Base-by-base conservation (phyloP, 805 yeast genomes). In the Priceomyces fermenticarens region DNA sequence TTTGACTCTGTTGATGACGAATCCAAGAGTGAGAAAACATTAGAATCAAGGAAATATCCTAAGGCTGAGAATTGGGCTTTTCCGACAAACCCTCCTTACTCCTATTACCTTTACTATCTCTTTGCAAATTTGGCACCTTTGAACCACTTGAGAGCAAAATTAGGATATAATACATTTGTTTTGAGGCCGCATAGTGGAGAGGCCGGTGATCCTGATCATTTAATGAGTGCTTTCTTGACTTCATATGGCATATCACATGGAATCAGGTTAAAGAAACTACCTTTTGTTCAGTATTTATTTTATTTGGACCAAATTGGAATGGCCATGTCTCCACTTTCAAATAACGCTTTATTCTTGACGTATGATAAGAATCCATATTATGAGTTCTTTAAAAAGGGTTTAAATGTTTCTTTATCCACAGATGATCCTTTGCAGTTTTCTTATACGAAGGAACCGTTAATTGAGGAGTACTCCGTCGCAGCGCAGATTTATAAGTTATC, bases 141-240 rank as follows among this genome's bases (percentile, higher is more conserved):
- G 61, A 93, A 93, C 58, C 81, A 83, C 48, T 85, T 91, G 80
- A 79, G 99, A 65, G 67, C 73, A 27, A 73, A 70, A 43, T 75
- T 90, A 43, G 85, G 86, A 0, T 85, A 80, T 64, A 90, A 86
- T 60, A 90, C 97, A 0, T 83, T 93, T 64, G 95, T 88, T n/a
- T 70, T 93, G 53, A 78, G 99, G 55, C 99, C 99, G 3, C 99
- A 93, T 63, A 88, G 96, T 52, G 99, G 99, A 48, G 99, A 93
- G 65, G 99, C 99, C n/a, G 99, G 99, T 45, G 99, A 93, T 58
- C 97, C 98, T 1, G 98, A 93, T 57, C 99, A 93, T 69, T 73
- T 95, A 57, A 87, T 90, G 34, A 77, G 90, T 38, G 90, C 99
- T 1, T 93, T 85, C 55, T 65, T 93, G 54, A 80, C 93, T 1